Percentiles rank a stretch among this genome's conserved stretches.
Conservation (phyloP, 306 rosid species). For the Medicago lupulina region DNA sequence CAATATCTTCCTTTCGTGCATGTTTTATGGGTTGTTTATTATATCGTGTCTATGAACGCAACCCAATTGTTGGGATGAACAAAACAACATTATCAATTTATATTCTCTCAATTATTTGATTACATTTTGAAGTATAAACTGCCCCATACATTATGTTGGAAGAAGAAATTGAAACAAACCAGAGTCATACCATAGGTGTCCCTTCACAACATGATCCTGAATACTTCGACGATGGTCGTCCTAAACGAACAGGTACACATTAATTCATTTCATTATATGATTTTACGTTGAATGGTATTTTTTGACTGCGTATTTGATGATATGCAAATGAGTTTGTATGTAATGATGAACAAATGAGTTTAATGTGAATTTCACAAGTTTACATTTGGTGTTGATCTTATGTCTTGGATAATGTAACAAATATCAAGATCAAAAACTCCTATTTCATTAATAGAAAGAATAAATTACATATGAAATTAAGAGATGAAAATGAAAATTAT, state of each 20-base stretch:
- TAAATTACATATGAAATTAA: not conserved
- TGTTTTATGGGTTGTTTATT: not conserved
- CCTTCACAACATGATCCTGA: slow-evolving; percentile 16
- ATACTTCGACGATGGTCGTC: slow-evolving; percentile 52
- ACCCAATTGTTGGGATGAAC: not conserved
- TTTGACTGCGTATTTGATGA: not conserved
- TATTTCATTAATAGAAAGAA: not conserved
- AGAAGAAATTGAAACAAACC: slow-evolving; percentile 8
- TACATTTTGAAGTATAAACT: not conserved
- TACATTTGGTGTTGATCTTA: not conserved
- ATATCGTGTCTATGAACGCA: not conserved
- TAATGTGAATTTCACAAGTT: not conserved
- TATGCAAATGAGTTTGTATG: not conserved
- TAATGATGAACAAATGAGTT: no score
- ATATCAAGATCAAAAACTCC: no score
- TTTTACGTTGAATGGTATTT: not conserved
- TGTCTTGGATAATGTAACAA: not conserved
- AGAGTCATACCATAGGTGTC: slow-evolving; percentile 25
- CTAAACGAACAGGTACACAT: slow-evolving; percentile 51
- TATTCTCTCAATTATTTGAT: not conserved
- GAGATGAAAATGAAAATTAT: not conserved
- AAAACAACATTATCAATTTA: not conserved
- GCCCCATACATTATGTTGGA: slow-evolving; percentile 36
- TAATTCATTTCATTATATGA: not conserved
- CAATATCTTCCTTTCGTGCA: not conserved